These are phyloP conservation scores for Stylosanthes scabra DNA, from an alignment of 331 rosid genomes.

Conservation along the genomic window DNA sequence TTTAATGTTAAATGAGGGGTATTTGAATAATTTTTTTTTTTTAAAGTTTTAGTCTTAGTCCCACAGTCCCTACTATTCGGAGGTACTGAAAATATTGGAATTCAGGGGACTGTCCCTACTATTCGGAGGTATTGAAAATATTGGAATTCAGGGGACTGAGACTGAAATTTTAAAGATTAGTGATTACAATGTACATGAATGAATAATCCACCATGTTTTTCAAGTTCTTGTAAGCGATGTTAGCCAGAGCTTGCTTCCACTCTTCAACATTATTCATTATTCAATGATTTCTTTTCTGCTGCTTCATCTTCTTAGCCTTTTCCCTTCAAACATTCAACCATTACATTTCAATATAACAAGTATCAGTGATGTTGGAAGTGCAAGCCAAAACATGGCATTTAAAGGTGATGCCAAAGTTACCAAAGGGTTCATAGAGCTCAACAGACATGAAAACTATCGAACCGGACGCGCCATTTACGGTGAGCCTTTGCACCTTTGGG, in stretches of 20 bases:
- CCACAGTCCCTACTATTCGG: too few relatives aligned
- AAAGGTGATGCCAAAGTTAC: conserved; percentile 23
- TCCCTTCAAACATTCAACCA: background rate
- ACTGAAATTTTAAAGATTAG: too few relatives aligned
- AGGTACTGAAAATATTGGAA: too few relatives aligned
- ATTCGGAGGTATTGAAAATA: too few relatives aligned
- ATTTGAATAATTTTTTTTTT: too few relatives aligned
- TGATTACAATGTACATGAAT: background rate
- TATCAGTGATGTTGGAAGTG: background rate
- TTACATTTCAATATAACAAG: conserved; percentile 24
- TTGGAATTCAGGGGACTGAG: too few relatives aligned
- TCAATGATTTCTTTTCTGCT: background rate
- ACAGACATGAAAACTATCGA: background rate
- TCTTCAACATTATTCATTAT: background rate
- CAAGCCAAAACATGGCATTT: background rate
- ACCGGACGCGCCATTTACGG: conserved; percentile 26
- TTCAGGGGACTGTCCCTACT: too few relatives aligned
- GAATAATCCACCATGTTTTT: background rate
- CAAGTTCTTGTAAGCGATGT: background rate
- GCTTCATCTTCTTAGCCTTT: background rate
- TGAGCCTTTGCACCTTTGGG: conserved; percentile 35
- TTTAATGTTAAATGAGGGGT: too few relatives aligned
- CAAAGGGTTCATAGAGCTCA: conserved; percentile 16
- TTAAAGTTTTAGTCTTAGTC: too few relatives aligned
- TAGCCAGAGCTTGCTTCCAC: background rate